Percentiles rank a stretch among this genome's conserved stretches.
phyloP scores from a whole-genome alignment of 805 yeast genomes.

The Candida coleopterorum region DNA sequence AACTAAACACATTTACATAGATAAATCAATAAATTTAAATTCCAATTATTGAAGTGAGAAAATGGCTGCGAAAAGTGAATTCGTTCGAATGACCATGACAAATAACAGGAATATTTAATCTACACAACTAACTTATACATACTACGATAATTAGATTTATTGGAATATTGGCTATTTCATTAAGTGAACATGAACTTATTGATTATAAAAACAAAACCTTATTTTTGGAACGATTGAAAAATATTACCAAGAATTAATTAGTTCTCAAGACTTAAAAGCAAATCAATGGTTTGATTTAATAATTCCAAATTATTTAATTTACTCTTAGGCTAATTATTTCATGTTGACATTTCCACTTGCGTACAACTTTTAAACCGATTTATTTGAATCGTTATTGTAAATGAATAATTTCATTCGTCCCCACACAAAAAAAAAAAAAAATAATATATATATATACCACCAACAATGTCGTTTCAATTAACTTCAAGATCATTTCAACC shows the following conservation, averaged over 20 bases:
- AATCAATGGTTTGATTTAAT: slow-evolving; percentile 17
- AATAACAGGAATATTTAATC: too few species aligned
- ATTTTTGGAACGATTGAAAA: slow-evolving; percentile 15
- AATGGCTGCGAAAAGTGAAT: too few species aligned
- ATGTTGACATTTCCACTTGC: too few species aligned
- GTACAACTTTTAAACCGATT: too few species aligned
- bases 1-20: too few species aligned
- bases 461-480: neutral
- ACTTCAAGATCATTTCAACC: neutral
- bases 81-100: too few species aligned
- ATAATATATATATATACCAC: neutral
- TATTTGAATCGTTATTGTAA: too few species aligned
- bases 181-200: slow-evolving; percentile 38
- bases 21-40: too few species aligned
- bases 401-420: too few species aligned
- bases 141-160: slow-evolving; percentile 31
- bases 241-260: slow-evolving; percentile 15
- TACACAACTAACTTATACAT: too few species aligned
- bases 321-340: too few species aligned
- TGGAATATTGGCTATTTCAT: slow-evolving; percentile 31
- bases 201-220: slow-evolving; percentile 20
- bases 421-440: slow-evolving; percentile 2
- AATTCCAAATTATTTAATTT: slow-evolving; percentile 16
- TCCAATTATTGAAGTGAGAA: too few species aligned
- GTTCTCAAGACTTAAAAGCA: slow-evolving; percentile 10